These are phyloP conservation scores for Ogataea siamensis DNA, from an alignment of 805 yeast genomes.

Conservation along the genomic window DNA sequence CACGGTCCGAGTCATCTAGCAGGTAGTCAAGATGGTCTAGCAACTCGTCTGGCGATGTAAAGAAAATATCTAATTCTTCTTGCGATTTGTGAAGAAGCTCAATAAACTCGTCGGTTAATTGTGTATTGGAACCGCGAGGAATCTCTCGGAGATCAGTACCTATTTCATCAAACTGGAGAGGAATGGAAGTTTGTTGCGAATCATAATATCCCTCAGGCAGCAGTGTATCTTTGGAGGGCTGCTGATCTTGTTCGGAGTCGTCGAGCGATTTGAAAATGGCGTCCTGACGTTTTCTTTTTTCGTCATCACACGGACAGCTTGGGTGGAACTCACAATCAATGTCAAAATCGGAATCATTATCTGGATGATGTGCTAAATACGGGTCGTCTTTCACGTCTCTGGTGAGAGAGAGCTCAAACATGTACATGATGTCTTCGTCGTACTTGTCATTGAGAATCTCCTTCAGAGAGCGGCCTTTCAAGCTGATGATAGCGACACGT, in stretches of 20 bases:
- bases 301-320: conserved; percentile 35
- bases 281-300: conserved; percentile 24
- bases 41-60: conserved; percentile 30
- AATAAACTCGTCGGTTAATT: conserved; percentile 31
- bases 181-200: conserved; percentile 16
- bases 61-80: conserved; percentile 22
- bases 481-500: not conserved
- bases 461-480: not conserved
- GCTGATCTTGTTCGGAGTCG: not conserved
- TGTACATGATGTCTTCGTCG: conserved; percentile 53
- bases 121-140: conserved; percentile 56
- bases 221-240: not conserved
- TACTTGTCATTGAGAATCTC: conserved; percentile 47
- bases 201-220: conserved; percentile 14
- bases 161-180: conserved; percentile 50
- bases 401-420: conserved; percentile 34
- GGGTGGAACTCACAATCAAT: conserved; percentile 34
- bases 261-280: not conserved
- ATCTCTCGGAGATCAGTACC: conserved; percentile 75
- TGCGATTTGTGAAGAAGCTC: conserved; percentile 25
- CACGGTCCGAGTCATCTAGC: conserved; percentile 27
- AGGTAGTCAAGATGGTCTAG: conserved; percentile 26
- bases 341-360: conserved; percentile 23
- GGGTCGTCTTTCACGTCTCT: conserved; percentile 29
- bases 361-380: conserved; percentile 20